Conservation (phyloP, 2,329 filamentous ascomycete species). For the Aspergillus viridinutans region DNA sequence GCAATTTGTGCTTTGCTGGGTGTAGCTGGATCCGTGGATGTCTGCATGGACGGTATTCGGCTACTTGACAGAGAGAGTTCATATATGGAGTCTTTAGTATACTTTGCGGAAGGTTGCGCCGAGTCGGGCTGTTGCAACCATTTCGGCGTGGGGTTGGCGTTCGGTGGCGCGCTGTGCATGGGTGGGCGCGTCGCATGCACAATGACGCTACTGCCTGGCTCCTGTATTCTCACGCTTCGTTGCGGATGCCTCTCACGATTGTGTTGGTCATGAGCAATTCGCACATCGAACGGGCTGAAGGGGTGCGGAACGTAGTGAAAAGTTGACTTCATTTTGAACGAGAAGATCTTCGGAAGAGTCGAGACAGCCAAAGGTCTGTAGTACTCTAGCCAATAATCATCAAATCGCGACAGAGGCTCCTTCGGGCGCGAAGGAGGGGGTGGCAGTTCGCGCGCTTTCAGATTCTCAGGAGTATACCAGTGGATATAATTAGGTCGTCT, state of each 20-base stretch:
- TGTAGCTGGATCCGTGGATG: slow-evolving; percentile 52
- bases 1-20: slow-evolving; percentile 74
- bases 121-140: slow-evolving; percentile 33
- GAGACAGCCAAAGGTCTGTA: slow-evolving; percentile 86
- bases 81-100: slow-evolving; percentile 52
- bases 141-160: slow-evolving; percentile 19
- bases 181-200: slow-evolving; percentile 38
- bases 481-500: slow-evolving; percentile 70
- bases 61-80: slow-evolving; percentile 19
- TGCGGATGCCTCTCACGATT: slow-evolving; percentile 52
- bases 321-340: slow-evolving; percentile 87
- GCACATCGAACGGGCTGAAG: slow-evolving; percentile 79
- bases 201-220: slow-evolving; percentile 50
- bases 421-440: slow-evolving; percentile 33
- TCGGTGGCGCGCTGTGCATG: slow-evolving; percentile 9
- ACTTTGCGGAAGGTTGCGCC: slow-evolving; percentile 40
- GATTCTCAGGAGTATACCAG: slow-evolving; percentile 75
- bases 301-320: slow-evolving; percentile 74
- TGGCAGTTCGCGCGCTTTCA: slow-evolving; percentile 61
- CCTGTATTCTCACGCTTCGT: slow-evolving; percentile 63
- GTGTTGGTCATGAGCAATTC: slow-evolving; percentile 55
- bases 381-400: slow-evolving; percentile 97
- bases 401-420: slow-evolving; percentile 54
- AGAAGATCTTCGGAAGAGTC: slow-evolving; percentile 86
- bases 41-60: slow-evolving; percentile 19